Percentiles rank a stretch among this genome's conserved stretches.
Conservation (phyloP, 768 basidiomycete genomes). For the Mycena chlorophos region DNA sequence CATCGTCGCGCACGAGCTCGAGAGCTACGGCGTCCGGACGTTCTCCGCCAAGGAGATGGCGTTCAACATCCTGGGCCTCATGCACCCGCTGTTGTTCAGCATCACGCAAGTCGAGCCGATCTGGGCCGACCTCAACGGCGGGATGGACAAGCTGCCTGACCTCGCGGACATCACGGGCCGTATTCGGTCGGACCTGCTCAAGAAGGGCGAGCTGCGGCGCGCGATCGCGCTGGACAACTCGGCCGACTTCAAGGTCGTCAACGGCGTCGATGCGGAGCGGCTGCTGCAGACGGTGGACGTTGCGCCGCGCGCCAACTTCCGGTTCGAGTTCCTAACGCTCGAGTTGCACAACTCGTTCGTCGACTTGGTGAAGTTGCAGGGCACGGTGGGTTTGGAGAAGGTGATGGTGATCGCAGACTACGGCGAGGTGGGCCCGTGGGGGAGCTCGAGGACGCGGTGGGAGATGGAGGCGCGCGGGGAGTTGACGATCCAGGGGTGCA, state of each 20-base stretch:
- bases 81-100: constrained; percentile 99
- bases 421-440: constrained; percentile 98
- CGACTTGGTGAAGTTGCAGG: constrained; percentile 77
- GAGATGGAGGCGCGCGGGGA: constrained; percentile 99
- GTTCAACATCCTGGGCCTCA: constrained; percentile 98
- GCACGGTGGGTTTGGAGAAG: constrained; percentile 92
- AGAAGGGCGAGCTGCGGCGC: constrained; percentile 89
- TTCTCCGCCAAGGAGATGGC: constrained; percentile 99
- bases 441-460: constrained; percentile 96
- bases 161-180: constrained; percentile 88
- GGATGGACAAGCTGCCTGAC: constrained; percentile 96
- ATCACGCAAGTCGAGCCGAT: constrained; percentile 99
- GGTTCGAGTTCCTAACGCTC: constrained; percentile 89
- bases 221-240: constrained; percentile 93
- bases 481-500: constrained; percentile 95
- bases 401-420: constrained; percentile 96
- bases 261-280: constrained; percentile 89
- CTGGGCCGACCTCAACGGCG: constrained; percentile 98
- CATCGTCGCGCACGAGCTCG: constrained; percentile 91
- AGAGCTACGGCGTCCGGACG: constrained; percentile 90
- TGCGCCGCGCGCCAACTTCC: constrained; percentile 97
- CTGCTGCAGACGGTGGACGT: constrained; percentile 90
- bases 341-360: constrained; percentile 67
- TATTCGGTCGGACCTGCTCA: constrained; percentile 77
- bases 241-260: constrained; percentile 90